Evolutionary conservation across 768 basidiomycete species (phyloP), one percentile per base, ranked within the genome.

Genomic region (Pilatotrama ljubarskyi): DNA sequence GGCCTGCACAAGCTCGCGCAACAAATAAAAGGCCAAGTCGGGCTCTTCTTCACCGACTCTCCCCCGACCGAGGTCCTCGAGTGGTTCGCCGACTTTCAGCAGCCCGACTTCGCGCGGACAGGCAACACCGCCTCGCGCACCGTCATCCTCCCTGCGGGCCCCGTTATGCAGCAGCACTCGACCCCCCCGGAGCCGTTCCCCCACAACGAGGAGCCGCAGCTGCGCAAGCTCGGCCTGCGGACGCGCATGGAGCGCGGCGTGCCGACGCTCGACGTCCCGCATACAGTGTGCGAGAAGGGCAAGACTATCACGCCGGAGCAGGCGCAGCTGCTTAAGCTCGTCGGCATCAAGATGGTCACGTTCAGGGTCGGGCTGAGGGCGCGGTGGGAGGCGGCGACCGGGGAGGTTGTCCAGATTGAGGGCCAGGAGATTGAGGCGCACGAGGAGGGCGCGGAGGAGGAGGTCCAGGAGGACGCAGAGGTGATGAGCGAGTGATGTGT

Each of bases 131-230:
- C 95, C 3, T 80, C 81, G 46, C 81, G 85, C 60, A 88, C 89
- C 0, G 83, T 97, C 57, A 76, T 80, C 32, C 78, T 99, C 17
- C 90, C 94, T 15, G 83, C 76, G 59, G 95, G 95, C 36, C 93
- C 96, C 20, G 84, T 98, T 55, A 83, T 95, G 87, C 83, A 85
- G 62, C 82, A 81, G 42, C 81, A 90, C 70, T 88, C 90, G 2
- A 87, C 90, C 63, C 90, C 89, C 0, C 84, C 89, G 38, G 88
- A 95, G 65, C 90, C 93, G 2, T 95, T 98, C 74, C 94, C 97
- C 37, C 95, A 98, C 73, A 95, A 94, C 68, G 94, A 98, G 77
- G 97, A 99, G 63, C 95, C 95, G 20, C 96, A 98, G 71, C 80
- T 99, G 52, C 86, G 97, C 55, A 92, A 91, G 73, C 83, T 98